Percentiles rank a stretch among this genome's conserved stretches.
Conservation (phyloP, 1,284 basidiomycete species). For the Neonothopanus nambi region DNA sequence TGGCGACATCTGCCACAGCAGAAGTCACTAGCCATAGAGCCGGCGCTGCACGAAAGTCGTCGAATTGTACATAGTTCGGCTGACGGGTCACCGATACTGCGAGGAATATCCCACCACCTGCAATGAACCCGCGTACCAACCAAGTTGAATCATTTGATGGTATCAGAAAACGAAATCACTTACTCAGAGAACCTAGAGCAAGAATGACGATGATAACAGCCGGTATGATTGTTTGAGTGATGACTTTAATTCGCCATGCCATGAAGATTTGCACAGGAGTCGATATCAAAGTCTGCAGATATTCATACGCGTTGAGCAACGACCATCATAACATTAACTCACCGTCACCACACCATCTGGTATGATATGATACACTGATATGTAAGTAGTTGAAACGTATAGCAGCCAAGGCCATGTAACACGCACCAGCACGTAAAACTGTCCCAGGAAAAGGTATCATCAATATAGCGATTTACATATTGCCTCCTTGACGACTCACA, state of each 20-base stretch:
- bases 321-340: too few species aligned
- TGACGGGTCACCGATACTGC: constrained; percentile 1
- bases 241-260: constrained; percentile 23
- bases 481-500: neutral
- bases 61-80: constrained; percentile 2
- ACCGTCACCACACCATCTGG: too few species aligned
- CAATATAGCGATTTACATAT: too few species aligned
- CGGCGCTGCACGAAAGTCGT: constrained; percentile 5
- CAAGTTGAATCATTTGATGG: too few species aligned
- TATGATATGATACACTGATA: too few species aligned
- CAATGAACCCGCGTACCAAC: neutral
- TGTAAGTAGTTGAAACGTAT: too few species aligned
- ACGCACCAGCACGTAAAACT: constrained; percentile 22
- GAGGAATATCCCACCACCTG: constrained; percentile 12
- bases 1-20: constrained; percentile 13
- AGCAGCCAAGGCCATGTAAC: too few species aligned
- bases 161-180: too few species aligned
- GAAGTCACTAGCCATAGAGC: constrained; percentile 12
- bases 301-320: too few species aligned
- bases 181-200: constrained; percentile 10
- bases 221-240: constrained; percentile 7
- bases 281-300: constrained; percentile 22
- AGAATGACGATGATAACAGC: neutral
- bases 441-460: neutral
- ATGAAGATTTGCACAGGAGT: constrained; percentile 27